Conservation (phyloP, 2,329 filamentous ascomycete species). For the Aspergillus pseudonomiae region DNA sequence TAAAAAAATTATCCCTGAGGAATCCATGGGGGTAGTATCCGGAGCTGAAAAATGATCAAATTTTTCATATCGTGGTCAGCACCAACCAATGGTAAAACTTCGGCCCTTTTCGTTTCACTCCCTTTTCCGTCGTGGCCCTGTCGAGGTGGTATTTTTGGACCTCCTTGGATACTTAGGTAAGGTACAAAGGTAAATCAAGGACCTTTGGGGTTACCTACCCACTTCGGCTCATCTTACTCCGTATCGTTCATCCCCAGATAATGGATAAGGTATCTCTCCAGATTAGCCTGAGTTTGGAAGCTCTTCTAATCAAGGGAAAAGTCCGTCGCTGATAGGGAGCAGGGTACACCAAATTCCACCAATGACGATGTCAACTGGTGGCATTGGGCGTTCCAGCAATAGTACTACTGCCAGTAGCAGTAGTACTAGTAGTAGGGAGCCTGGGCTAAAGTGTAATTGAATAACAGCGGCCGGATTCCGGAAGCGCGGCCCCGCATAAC, state of each 20-base stretch:
- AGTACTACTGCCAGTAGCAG: no score
- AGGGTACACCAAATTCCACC: slow-evolving; percentile 5
- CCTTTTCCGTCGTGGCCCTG: not conserved
- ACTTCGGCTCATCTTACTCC: not conserved
- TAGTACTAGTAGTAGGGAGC: not conserved
- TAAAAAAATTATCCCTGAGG: not conserved
- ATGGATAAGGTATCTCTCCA: slow-evolving; percentile 1
- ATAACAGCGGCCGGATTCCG: slow-evolving; percentile 19
- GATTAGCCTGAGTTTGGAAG: slow-evolving; percentile 4
- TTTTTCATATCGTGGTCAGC: not conserved
- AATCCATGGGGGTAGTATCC: not conserved
- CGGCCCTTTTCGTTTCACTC: not conserved
- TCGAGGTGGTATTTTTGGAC: not conserved
- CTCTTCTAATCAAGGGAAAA: slow-evolving; percentile 11
- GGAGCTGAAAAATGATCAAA: not conserved
- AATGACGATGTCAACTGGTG: slow-evolving; percentile 5
- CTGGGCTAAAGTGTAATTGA: not conserved
- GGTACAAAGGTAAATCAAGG: slow-evolving; percentile 1
- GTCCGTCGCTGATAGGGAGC: slow-evolving; percentile 10
- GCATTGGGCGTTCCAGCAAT: slow-evolving; percentile 4
- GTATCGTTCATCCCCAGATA: slow-evolving; percentile 1
- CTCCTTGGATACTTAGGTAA: not conserved
- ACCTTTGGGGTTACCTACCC: slow-evolving; percentile 10
- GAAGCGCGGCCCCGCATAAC: slow-evolving; percentile 28
- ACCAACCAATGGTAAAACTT: not conserved